phyloP scores from a whole-genome alignment of 768 basidiomycete species.

The Clavaria fumosa region DNA sequence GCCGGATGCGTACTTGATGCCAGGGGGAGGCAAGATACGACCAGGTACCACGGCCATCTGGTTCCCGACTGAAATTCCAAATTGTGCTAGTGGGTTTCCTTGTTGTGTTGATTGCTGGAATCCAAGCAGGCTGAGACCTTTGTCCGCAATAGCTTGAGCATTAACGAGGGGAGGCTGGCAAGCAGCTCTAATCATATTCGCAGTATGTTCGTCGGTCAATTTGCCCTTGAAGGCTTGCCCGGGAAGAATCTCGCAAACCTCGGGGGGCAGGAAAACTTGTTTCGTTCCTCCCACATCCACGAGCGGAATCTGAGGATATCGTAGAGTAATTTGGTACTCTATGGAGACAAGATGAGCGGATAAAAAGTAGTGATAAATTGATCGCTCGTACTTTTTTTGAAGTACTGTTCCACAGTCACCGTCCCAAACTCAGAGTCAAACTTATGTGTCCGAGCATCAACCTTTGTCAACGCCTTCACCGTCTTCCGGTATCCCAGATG shows the following conservation, averaged over 20 bases:
- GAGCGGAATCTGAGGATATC: conserved; percentile 35
- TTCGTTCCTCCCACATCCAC: conserved; percentile 43
- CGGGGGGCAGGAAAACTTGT: conserved; percentile 42
- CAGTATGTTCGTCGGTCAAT: conserved; percentile 53
- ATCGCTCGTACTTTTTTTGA: conserved; percentile 46
- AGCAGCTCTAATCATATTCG: conserved; percentile 55
- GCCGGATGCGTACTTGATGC: conserved; percentile 40
- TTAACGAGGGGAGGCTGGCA: conserved; percentile 62
- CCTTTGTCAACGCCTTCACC: conserved; percentile 36
- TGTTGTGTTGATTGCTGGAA: conserved; percentile 26
- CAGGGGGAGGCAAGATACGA: conserved; percentile 48
- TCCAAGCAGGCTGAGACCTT: conserved; percentile 50
- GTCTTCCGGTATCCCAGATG: conserved; percentile 70
- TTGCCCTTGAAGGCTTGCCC: conserved; percentile 59
- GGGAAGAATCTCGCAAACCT: conserved; percentile 55
- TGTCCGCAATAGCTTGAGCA: conserved; percentile 40
- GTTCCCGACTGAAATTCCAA: conserved; percentile 40
- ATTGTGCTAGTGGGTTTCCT: conserved; percentile 38
- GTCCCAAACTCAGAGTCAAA: conserved; percentile 44
- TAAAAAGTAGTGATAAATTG: conserved; percentile 22
- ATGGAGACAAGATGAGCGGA: background rate
- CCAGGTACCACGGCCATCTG: conserved; percentile 61
- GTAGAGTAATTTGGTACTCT: conserved; percentile 49
- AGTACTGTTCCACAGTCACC: conserved; percentile 53
- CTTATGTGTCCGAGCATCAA: conserved; percentile 30